phyloP scores from a whole-genome alignment of 2,329 filamentous ascomycete species.

The Ceratocystis ficicola region DNA sequence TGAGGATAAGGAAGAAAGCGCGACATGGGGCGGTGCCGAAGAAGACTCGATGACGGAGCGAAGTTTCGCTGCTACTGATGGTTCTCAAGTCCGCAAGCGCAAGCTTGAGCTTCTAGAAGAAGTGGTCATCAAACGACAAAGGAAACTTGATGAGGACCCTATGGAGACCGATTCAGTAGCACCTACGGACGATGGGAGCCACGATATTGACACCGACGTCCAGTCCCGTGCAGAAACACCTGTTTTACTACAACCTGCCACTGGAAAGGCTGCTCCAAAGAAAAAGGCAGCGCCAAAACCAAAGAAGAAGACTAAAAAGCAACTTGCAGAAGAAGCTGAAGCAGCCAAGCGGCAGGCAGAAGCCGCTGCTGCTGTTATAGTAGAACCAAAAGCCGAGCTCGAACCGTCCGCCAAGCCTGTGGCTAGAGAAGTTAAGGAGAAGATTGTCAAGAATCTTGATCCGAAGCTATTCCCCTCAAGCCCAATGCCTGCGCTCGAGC shows the following conservation, averaged over 20 bases:
- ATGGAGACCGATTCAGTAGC: conserved; percentile 52
- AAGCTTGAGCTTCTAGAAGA: conserved; percentile 44
- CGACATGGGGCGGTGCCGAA: conserved; percentile 39
- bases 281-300: conserved; percentile 36
- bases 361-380: conserved; percentile 5
- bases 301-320: conserved; percentile 70
- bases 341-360: conserved; percentile 38
- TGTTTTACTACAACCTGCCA: conserved; percentile 27
- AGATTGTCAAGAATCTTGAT: conserved; percentile 30
- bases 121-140: conserved; percentile 63
- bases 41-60: conserved; percentile 61
- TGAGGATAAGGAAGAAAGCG: conserved; percentile 44
- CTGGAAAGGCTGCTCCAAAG: conserved; percentile 45
- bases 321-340: conserved; percentile 55
- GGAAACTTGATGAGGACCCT: conserved; percentile 67
- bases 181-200: conserved; percentile 32
- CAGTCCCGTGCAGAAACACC: conserved; percentile 39
- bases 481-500: conserved; percentile 35
- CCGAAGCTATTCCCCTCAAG: conserved; percentile 40
- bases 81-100: conserved; percentile 50
- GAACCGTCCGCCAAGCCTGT: conserved; percentile 40
- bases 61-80: conserved; percentile 51
- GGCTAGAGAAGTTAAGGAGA: conserved; percentile 25
- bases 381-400: conserved; percentile 27
- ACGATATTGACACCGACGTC: conserved; percentile 37